Conservation (phyloP, 164 flowering plant genomes). For the Chimonanthus salicifolius region DNA sequence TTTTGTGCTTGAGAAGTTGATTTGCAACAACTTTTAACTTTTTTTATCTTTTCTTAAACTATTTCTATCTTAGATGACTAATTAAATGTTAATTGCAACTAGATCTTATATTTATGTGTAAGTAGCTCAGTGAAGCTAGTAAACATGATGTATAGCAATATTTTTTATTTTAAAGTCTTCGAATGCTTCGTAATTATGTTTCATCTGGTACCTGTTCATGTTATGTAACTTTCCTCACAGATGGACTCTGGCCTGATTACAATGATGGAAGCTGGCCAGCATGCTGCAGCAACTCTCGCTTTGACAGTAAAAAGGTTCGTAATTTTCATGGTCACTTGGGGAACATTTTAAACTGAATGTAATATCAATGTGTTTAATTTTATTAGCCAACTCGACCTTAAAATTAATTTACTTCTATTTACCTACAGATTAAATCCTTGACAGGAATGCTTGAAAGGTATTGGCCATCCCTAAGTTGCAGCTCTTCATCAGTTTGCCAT, state of each 20-base stretch:
- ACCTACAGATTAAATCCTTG: slow-evolving; percentile 54
- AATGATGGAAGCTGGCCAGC: slow-evolving; percentile 86
- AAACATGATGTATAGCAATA: neutral
- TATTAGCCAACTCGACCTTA: neutral
- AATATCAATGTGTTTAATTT: neutral
- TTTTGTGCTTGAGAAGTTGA: neutral
- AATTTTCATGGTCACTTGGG: neutral
- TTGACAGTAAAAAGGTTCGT: slow-evolving; percentile 52
- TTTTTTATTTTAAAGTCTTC: slow-evolving; percentile 4
- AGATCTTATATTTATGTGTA: neutral
- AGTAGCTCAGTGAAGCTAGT: neutral
- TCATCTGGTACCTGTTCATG: slow-evolving; percentile 5
- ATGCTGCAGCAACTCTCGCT: slow-evolving; percentile 44
- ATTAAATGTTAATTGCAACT: neutral
- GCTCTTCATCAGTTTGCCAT: slow-evolving; percentile 47
- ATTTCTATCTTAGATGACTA: neutral
- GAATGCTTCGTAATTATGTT: neutral
- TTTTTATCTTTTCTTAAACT: neutral
- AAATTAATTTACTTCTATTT: neutral
- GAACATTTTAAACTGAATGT: neutral
- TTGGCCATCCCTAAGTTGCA: slow-evolving; percentile 84
- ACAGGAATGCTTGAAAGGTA: slow-evolving; percentile 49
- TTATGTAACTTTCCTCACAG: slow-evolving; percentile 22
- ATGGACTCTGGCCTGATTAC: slow-evolving; percentile 83
- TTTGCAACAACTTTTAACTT: neutral